Conservation (phyloP, 345 rosid species). For the Corymbia maculata region DNA sequence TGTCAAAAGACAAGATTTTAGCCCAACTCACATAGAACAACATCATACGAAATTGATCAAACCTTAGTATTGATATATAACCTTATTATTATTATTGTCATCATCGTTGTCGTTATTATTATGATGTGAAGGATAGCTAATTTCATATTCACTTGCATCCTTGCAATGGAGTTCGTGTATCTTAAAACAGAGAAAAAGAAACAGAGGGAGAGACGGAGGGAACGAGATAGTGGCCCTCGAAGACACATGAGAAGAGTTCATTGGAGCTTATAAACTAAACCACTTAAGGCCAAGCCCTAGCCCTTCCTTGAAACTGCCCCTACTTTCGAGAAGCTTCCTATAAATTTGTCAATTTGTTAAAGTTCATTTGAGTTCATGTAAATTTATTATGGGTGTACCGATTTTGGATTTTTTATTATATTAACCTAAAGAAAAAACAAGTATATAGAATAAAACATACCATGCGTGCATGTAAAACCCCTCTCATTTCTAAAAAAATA, state of each 20-base stretch:
- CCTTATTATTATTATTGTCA: background rate
- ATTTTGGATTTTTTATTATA: too few species aligned
- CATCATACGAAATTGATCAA: background rate
- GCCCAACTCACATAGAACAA: background rate
- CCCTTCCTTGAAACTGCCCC: background rate
- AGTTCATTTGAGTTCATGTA: background rate
- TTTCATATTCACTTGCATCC: background rate
- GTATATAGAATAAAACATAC: too few species aligned
- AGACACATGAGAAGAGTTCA: background rate
- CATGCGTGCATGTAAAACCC: accelerated
- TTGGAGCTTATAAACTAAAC: background rate
- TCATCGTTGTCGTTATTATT: too few species aligned
- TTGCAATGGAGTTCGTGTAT: background rate
- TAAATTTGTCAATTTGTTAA: background rate
- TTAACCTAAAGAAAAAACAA: accelerated
- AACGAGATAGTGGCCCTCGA: background rate
- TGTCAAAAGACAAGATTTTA: background rate
- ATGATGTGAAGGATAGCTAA: background rate
- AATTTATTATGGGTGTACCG: accelerated
- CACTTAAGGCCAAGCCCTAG: background rate
- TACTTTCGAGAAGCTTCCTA: too few species aligned
- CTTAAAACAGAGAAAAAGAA: background rate
- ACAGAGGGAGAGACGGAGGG: background rate
- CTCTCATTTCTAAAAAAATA: background rate
- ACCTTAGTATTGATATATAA: background rate